Evolutionary conservation across 2,329 filamentous ascomycete species (phyloP).

Genomic region (Beauveria sp.): DNA sequence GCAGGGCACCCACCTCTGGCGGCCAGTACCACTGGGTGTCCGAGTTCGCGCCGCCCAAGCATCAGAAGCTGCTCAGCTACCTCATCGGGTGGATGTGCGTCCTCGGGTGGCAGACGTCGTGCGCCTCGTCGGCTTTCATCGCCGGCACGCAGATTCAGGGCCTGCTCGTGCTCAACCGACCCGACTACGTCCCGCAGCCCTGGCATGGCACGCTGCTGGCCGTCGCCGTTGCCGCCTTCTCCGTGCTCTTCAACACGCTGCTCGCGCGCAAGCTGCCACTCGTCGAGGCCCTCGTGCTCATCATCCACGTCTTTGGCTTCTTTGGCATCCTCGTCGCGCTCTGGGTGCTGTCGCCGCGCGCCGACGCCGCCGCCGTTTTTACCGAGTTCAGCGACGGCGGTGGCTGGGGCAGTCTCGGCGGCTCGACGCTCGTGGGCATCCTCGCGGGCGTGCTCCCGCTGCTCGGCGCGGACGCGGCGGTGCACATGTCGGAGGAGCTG

Average conservation of each 20-base stretch:
- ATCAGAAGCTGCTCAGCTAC: conserved; percentile 48
- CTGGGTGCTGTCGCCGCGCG: conserved; percentile 25
- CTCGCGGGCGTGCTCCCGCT: conserved; percentile 28
- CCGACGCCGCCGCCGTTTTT: conserved; percentile 20
- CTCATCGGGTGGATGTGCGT: conserved; percentile 39
- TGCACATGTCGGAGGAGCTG: conserved; percentile 30
- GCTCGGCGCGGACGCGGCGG: conserved; percentile 24
- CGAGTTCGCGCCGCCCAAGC: conserved; percentile 32
- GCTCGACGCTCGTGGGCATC: conserved; percentile 31
- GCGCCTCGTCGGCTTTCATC: conserved; percentile 33
- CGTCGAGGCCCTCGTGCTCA: conserved; percentile 35
- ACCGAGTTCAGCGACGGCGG: conserved; percentile 24
- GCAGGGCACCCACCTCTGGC: conserved; percentile 44
- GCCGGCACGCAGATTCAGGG: conserved; percentile 38
- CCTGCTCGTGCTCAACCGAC: conserved; percentile 30
- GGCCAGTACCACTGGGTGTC: conserved; percentile 38
- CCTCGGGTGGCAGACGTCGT: conserved; percentile 36
- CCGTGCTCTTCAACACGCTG: conserved; percentile 36
- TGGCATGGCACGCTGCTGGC: conserved; percentile 38
- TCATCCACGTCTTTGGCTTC: conserved; percentile 27
- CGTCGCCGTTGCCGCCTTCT: conserved; percentile 32
- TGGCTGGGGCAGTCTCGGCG: conserved; percentile 24
- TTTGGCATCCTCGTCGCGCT: conserved; percentile 30
- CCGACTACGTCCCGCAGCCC: conserved; percentile 24
- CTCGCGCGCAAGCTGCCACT: conserved; percentile 31